Base-by-base conservation (phyloP, 768 basidiomycete genomes). In the Mycena chlorophos region DNA sequence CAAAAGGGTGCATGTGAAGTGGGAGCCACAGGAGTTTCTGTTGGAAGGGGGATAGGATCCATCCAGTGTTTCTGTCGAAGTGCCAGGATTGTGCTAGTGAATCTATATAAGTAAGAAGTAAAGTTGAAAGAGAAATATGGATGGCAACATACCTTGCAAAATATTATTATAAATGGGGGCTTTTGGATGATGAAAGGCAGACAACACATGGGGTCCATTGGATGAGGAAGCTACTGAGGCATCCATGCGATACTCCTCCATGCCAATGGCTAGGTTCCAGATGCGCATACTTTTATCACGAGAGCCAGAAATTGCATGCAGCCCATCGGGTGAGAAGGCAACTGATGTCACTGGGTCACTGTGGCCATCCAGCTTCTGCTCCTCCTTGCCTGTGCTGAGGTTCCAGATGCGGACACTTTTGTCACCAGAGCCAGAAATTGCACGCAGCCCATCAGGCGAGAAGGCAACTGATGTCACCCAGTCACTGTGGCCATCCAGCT, bases 101-200 rank as follows among this genome's bases (percentile, higher is more conserved):
- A n/a, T n/a, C n/a, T n/a, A n/a, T n/a, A n/a, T n/a, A n/a, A n/a
- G n/a, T n/a, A n/a, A n/a, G n/a, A n/a, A n/a, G n/a, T n/a, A n/a
- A n/a, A n/a, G n/a, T n/a, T n/a, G n/a, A n/a, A n/a, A n/a, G n/a
- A n/a, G n/a, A n/a, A n/a, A n/a, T n/a, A 17, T 6, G 13, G 34
- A 37, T 10, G 34, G 12, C 40, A 8, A 43, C 10, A 19, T 6
- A 8, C 10, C 40, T 43, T 8, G 8, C 40, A 8, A 43, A 20
- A 20, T 6, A 10, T 13, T 20, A 61, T 75, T 69, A 75, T 74
- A 76, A 20, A 75, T 55, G 23, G 69, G 57, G 23, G 74, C 63
- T 20, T 66, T 72, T 10, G 68, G 59, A 50, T 75, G 75, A 56
- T 68, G 50, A 26, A 75, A 78, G n/a, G 70, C 69, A 20, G 76